Evolutionary conservation across 2,329 filamentous ascomycete genomes (phyloP).

Genomic region (Teratosphaeria nubilosa): DNA sequence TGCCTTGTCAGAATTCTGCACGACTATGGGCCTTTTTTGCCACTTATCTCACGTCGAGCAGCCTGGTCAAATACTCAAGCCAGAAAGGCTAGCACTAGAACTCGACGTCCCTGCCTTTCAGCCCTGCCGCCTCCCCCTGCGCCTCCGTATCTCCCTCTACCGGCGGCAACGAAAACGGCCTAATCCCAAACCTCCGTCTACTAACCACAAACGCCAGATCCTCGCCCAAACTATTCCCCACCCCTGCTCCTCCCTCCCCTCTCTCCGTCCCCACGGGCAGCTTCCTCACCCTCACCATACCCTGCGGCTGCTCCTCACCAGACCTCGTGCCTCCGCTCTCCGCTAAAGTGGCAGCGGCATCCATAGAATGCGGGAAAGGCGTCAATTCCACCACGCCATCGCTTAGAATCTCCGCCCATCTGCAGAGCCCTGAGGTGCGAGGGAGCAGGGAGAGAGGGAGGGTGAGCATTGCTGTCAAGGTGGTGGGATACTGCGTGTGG

Average conservation of each 20-base stretch:
- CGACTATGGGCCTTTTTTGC: too few relatives aligned
- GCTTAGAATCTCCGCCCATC: conserved; percentile 75
- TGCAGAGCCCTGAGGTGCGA: conserved; percentile 61
- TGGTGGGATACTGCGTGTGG: conserved; percentile 55
- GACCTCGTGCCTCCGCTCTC: conserved; percentile 42
- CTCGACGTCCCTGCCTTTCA: conserved; percentile 60
- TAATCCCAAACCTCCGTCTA: conserved; percentile 71
- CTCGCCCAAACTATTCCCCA: conserved; percentile 55
- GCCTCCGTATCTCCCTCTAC: conserved; percentile 63
- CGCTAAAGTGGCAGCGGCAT: conserved; percentile 35
- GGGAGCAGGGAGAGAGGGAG: conserved; percentile 74
- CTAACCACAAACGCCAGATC: conserved; percentile 88
- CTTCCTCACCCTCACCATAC: conserved; percentile 72
- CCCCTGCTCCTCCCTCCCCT: conserved; percentile 65
- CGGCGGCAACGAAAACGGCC: conserved; percentile 81
- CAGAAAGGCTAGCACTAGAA: conserved; percentile 41
- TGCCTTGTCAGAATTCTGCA: too few relatives aligned
- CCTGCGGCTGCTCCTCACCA: conserved; percentile 69
- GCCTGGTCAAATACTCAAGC: neutral
- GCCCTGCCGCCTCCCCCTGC: conserved; percentile 40
- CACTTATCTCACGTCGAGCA: too few relatives aligned
- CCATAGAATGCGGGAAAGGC: conserved; percentile 54
- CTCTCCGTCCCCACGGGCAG: conserved; percentile 80
- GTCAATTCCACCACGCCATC: conserved; percentile 83
- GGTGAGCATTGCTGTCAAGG: conserved; percentile 63